phyloP scores from a whole-genome alignment of 257 asterid species.

The Solanum tacnaense region DNA sequence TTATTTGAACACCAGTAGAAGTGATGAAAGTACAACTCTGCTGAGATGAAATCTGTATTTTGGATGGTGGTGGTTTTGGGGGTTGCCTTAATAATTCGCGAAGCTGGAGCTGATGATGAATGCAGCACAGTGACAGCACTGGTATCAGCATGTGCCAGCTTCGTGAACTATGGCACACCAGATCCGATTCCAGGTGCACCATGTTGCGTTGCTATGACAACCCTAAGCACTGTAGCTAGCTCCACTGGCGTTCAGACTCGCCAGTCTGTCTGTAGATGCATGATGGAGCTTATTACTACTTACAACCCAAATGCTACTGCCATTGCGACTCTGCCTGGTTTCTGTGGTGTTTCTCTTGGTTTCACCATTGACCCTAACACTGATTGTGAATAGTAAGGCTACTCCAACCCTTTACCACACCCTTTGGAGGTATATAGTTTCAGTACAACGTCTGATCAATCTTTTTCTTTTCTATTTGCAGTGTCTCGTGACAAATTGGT shows the following conservation, averaged over 20 bases:
- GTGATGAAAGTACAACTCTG: conserved; percentile 1
- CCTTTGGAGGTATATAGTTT: too few relatives aligned
- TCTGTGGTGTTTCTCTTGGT: conserved; percentile 86
- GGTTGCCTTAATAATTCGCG: neutral
- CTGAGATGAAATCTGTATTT: neutral
- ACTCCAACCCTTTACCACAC: neutral
- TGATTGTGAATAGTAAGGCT: conserved; percentile 66
- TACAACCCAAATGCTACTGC: conserved; percentile 69
- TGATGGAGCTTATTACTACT: conserved; percentile 48
- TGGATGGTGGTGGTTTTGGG: neutral
- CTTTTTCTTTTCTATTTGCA: neutral
- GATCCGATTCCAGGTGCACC: conserved; percentile 76
- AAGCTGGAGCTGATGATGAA: conserved; percentile 15
- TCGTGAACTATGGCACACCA: conserved; percentile 48
- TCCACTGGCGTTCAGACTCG: conserved; percentile 24
- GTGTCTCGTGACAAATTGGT: neutral
- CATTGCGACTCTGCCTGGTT: conserved; percentile 84
- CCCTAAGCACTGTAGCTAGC: conserved; percentile 36
- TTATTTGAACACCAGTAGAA: neutral
- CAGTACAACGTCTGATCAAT: neutral
- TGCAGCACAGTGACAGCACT: conserved; percentile 60
- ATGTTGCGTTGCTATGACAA: conserved; percentile 71
- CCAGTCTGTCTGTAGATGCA: conserved; percentile 54
- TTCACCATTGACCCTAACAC: conserved; percentile 74
- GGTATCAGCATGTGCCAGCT: conserved; percentile 63